A percentile compares a stretch with the other conserved stretches of the same genome.
Conservation (phyloP, 176 grass and related monocot genomes). For the Pharus latifolius region DNA sequence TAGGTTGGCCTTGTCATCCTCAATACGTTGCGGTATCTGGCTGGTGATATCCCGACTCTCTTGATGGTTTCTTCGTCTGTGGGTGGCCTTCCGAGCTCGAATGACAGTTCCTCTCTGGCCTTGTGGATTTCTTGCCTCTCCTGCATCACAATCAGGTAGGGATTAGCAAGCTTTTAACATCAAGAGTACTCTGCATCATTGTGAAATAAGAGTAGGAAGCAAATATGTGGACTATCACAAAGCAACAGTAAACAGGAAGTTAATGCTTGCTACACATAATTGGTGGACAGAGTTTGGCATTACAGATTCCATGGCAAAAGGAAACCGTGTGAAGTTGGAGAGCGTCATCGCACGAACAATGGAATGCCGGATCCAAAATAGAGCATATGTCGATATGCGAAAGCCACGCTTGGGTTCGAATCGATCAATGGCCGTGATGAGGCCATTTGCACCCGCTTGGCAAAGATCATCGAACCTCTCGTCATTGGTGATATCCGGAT, state of each 20-base stretch:
- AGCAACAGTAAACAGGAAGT: too few relatives aligned
- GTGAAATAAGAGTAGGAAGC: neutral
- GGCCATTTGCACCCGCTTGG: constrained; percentile 75
- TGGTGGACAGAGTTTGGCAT: neutral
- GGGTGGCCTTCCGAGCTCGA: constrained; percentile 66
- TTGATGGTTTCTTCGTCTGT: constrained; percentile 49
- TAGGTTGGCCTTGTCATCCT: constrained; percentile 45
- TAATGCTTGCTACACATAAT: too few relatives aligned
- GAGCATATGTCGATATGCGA: constrained; percentile 74
- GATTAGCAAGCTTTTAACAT: neutral
- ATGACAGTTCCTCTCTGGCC: constrained; percentile 43
- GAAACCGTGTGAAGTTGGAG: constrained; percentile 81
- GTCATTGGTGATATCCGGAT: constrained; percentile 43
- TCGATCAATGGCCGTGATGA: constrained; percentile 69
- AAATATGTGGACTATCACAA: too few relatives aligned
- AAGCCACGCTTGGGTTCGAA: constrained; percentile 78
- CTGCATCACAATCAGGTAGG: constrained; percentile 11
- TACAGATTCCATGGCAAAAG: constrained; percentile 80
- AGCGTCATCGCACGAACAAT: constrained; percentile 59
- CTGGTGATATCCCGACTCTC: constrained; percentile 35
- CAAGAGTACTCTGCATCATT: neutral
- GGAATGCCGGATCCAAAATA: constrained; percentile 89
- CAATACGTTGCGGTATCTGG: constrained; percentile 64
- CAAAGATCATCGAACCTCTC: constrained; percentile 73
- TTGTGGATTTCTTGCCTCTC: constrained; percentile 52